Evolutionary conservation across 2,329 filamentous ascomycete species (phyloP), one percentile per base, ranked within the genome.

Genomic region (Pseudocercospora pini-densiflorae): DNA sequence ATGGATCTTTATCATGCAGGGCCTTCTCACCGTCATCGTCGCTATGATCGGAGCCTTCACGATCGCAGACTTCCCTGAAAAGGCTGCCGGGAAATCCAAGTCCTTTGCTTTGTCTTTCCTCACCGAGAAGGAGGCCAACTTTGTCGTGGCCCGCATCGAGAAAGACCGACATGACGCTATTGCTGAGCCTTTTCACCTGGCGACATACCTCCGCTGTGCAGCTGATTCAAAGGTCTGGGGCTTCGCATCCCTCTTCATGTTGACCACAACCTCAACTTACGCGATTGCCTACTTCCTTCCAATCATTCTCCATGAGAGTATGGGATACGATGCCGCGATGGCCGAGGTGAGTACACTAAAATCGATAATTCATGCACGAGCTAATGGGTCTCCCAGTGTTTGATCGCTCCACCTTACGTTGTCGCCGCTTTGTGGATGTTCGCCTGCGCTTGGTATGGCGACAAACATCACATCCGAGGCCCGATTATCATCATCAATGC

Each of bases 211-310:
- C 29, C 63, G 69, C 21, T 71, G 73, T 24, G 84, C 78, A 2
- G 64, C 77, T 1, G 86, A 88, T 67, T 71, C 80, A 64, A 87
- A 87, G 71, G 79, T 87, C 59, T 87, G 86, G 84, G 82, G 77
- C 1, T 87, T 86, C 64, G 85, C 83, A 0, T 65, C 82, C 70
- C 81, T 87, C 3, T 67, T 69, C 53, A 63, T 65, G 59, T 86
- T 87, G 76, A 87, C 87, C 2, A 93, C 91, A 0, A 74, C 72
- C 5, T 33, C 57, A 47, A 75, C 74, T 5, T 79, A 78, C 63
- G 76, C 77, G 27, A 75, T 76, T 51, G 76, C 77, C 16, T 79
- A 75, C 68, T 79, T 79, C 73, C 69, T 78, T 1, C 77, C 77
- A n/a, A 77, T 78, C 71, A 79, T 79, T 59, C 75, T 79, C 29